phyloP scores from a whole-genome alignment of 1,284 basidiomycete genomes.

The Heterobasidion irregulare region DNA sequence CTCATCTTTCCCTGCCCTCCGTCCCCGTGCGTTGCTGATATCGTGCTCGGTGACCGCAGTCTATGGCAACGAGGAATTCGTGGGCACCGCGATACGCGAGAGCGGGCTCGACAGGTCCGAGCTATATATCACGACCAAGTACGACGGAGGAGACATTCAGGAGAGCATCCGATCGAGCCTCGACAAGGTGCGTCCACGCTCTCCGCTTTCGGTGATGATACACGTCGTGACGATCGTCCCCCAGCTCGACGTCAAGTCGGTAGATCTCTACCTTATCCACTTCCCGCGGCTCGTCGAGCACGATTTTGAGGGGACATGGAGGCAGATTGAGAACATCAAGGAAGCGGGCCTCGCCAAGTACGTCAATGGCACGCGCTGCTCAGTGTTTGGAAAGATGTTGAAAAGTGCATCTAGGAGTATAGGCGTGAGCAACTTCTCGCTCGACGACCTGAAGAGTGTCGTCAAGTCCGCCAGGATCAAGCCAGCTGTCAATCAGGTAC shows the following conservation, averaged over 20 bases:
- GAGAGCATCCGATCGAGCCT: conserved; percentile 51
- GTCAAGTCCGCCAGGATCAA: conserved; percentile 47
- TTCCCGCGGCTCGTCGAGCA: conserved; percentile 35
- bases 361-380: conserved; percentile 6
- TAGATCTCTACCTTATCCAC: conserved; percentile 71
- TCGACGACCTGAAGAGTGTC: conserved; percentile 45
- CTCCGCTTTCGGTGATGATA: neutral
- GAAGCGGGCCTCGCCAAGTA: conserved; percentile 51
- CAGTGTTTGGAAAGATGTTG: neutral
- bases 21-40: neutral
- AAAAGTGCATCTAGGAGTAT: conserved; percentile 42
- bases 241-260: conserved; percentile 54
- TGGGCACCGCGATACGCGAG: conserved; percentile 28
- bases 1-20: neutral
- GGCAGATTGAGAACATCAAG: conserved; percentile 49
- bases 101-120: conserved; percentile 24
- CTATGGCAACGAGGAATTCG: conserved; percentile 31
- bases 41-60: conserved; percentile 12
- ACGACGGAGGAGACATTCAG: conserved; percentile 38
- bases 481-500: conserved; percentile 55
- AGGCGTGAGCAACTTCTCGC: conserved; percentile 69
- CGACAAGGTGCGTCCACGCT: conserved; percentile 34
- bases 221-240: neutral
- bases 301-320: conserved; percentile 50
- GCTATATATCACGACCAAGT: conserved; percentile 41